Evolutionary conservation across 176 grass and related monocot genomes (phyloP).

Genomic region (Rhynchospora breviuscula): DNA sequence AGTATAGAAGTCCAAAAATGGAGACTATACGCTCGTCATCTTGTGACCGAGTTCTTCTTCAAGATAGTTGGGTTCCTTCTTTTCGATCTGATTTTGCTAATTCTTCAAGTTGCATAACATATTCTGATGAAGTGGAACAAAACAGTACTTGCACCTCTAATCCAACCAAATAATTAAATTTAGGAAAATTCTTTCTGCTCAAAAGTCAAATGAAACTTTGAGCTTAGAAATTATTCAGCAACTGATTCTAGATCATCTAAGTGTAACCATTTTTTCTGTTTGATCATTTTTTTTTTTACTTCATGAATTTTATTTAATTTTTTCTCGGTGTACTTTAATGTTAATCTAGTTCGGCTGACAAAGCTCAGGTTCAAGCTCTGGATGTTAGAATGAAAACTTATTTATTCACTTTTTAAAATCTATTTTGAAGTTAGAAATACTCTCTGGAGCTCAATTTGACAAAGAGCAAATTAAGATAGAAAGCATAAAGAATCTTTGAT

Average conservation of each 20-base stretch:
- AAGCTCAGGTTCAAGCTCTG: background rate
- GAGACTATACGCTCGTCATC: background rate
- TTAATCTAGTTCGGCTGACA: background rate
- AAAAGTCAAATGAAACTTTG: background rate
- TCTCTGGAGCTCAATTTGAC: background rate
- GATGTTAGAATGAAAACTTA: background rate
- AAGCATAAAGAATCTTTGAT: conserved; percentile 12
- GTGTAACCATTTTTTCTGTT: background rate
- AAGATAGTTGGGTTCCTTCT: background rate
- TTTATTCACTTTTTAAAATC: background rate
- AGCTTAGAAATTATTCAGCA: background rate
- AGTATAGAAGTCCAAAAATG: background rate
- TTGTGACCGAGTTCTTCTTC: background rate
- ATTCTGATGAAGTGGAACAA: conserved; percentile 14
- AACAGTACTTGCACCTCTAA: conserved; percentile 7
- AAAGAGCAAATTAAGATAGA: background rate
- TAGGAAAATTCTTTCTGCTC: background rate
- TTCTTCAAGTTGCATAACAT: conserved; percentile 32
- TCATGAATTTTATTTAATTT: background rate
- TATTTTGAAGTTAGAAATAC: background rate
- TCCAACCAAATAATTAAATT: background rate
- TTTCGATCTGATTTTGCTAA: background rate
- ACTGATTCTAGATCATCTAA: background rate
- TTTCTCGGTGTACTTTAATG: background rate
- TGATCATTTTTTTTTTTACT: no score